phyloP scores from a whole-genome alignment of 352 stramenopile species.

The Globisporangium mamillatum region DNA sequence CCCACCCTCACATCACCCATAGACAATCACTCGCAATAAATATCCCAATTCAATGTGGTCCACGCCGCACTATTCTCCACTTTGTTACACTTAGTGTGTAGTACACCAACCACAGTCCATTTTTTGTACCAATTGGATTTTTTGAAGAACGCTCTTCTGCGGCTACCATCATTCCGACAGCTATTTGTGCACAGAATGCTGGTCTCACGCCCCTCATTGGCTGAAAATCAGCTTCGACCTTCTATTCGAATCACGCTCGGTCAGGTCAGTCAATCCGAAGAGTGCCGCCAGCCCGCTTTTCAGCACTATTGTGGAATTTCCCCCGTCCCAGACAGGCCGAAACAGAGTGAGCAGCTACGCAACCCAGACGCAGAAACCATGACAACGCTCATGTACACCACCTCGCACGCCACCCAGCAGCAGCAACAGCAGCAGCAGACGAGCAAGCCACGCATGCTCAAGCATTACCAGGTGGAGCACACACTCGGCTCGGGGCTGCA shows the following conservation, averaged over 20 bases:
- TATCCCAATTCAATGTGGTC: not conserved
- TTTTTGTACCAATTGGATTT: conserved; percentile 24
- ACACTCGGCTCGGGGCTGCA: conserved; percentile 80
- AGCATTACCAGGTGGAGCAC: conserved; percentile 72
- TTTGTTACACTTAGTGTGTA: not conserved
- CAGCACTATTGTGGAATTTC: conserved; percentile 11
- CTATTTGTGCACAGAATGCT: conserved; percentile 21
- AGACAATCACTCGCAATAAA: not conserved
- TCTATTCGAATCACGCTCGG: not conserved
- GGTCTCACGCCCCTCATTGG: conserved; percentile 16
- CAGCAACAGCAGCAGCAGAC: not conserved
- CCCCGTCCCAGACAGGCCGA: conserved; percentile 9
- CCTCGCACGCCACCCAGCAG: conserved; percentile 2
- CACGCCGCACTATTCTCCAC: not conserved
- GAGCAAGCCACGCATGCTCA: conserved; percentile 49
- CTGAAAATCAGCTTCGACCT: conserved; percentile 5
- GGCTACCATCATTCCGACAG: conserved; percentile 28
- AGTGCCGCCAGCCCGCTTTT: not conserved
- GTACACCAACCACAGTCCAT: not conserved
- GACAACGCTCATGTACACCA: conserved; percentile 11
- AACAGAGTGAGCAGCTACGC: not conserved
- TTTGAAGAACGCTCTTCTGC: conserved; percentile 14
- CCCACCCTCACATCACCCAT: not conserved
- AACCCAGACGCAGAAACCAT: conserved; percentile 1
- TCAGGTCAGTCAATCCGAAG: not conserved